phyloP scores from a whole-genome alignment of 1,139 yeast species.

The Pichia inconspicua region DNA sequence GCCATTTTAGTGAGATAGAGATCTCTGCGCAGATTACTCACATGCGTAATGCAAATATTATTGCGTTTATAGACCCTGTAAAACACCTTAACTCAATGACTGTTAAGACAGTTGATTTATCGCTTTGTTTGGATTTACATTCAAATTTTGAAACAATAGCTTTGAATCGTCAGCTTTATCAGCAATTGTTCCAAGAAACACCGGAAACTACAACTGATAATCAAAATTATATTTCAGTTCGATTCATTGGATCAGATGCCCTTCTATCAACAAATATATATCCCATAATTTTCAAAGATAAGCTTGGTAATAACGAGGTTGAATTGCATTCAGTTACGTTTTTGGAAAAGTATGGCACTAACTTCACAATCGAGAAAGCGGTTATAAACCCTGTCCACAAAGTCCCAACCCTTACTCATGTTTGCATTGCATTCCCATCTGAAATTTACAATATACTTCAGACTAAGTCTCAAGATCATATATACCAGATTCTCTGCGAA shows the following conservation, averaged over 20 bases:
- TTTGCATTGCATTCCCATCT: slow-evolving; percentile 36
- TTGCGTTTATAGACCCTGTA: background rate
- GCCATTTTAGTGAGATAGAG: background rate
- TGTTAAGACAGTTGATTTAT: slow-evolving; percentile 8
- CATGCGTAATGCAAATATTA: background rate
- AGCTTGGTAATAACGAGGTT: slow-evolving; percentile 26
- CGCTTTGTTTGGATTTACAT: slow-evolving; percentile 15
- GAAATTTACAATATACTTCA: slow-evolving; percentile 37
- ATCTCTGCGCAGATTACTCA: no score
- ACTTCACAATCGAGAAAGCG: slow-evolving; percentile 24
- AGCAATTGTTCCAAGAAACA: slow-evolving; percentile 9
- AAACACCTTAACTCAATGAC: background rate
- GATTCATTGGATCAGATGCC: slow-evolving; percentile 40
- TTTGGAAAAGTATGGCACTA: slow-evolving; percentile 29
- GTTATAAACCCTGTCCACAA: slow-evolving; percentile 14
- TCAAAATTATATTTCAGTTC: slow-evolving; percentile 14
- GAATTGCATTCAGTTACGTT: slow-evolving; percentile 35
- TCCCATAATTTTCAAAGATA: slow-evolving; percentile 31
- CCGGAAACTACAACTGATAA: slow-evolving; percentile 19
- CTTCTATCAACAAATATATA: slow-evolving; percentile 33
- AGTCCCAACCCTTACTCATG: slow-evolving; percentile 16
- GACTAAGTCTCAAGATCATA: slow-evolving; percentile 28
- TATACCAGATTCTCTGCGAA: slow-evolving; percentile 26
- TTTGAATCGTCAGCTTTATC: slow-evolving; percentile 13
- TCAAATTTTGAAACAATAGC: slow-evolving; percentile 16